Evolutionary conservation across 306 rosid genomes (phyloP), one percentile per base, ranked within the genome.

Genomic region (Adenanthera pavonina): DNA sequence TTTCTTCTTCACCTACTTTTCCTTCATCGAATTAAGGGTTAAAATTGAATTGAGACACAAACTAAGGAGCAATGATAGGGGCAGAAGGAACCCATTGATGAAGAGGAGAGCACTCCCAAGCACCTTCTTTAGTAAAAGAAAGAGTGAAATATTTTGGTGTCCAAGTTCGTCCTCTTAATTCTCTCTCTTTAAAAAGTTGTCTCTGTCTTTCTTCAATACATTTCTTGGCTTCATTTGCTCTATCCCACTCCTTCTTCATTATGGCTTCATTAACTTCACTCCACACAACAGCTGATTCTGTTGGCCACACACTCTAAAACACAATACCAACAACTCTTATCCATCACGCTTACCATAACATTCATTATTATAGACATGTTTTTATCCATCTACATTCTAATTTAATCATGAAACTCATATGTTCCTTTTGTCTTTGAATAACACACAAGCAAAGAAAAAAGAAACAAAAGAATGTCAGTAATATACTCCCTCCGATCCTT

Each of bases 221-320:
- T 72, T 78, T 86, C 93, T 91, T 91, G 30, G 83, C 92, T 76
- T 83, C 87, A 83, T 76, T 89, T 77, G 95, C 93, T 80, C 74
- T 88, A 20, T 44, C 88, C 93, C 92, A 89, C 51, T 91, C 90
- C 19, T 69, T 80, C 62, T 61, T 85, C 51, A 91, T 4, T 12
- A 91, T 88, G 30, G 87, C 87, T 83, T 86, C 81, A 85, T 90
- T 91, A 78, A 88, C 78, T 72, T 88, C 86, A 72, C 89, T 77
- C 96, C 93, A 91, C 15, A 89, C 82, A 14, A 51, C n/a, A 8
- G 85, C 88, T 76, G 93, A 88, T 80, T 91, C 96, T 64, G 88
- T 89, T 62, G 72, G 69, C 91, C 84, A 67, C 71, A 89, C 82
- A 44, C 17, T 8, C 74, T n/a, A 30, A 73, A 67, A 2, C 14